Percentiles rank a stretch among this genome's conserved stretches.
Evolutionary conservation across 2,329 filamentous ascomycete species (phyloP).

Genomic region (Xylaria digitata): DNA sequence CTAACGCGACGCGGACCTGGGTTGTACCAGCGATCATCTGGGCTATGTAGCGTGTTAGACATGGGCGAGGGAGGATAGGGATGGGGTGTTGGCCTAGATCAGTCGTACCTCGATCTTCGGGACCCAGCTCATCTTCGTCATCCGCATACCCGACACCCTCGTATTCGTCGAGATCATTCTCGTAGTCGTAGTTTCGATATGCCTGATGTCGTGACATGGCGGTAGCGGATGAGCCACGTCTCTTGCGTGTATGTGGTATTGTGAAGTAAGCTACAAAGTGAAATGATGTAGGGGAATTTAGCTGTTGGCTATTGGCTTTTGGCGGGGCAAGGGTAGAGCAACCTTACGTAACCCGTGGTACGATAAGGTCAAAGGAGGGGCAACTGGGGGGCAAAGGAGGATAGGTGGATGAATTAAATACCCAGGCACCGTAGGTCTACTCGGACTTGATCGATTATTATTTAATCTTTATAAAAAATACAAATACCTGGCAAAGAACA

Average conservation of each 20-base stretch:
- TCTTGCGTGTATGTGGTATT: neutral
- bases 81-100: neutral
- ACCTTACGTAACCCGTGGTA: neutral
- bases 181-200: slow-evolving; percentile 62
- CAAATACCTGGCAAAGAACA: too few species aligned
- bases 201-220: slow-evolving; percentile 61
- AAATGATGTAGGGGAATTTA: neutral
- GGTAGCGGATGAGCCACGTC: neutral
- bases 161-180: slow-evolving; percentile 64
- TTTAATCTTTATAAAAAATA: too few species aligned
- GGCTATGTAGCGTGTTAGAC: slow-evolving; percentile 40
- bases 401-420: too few species aligned
- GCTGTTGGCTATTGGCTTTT: neutral
- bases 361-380: neutral
- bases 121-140: slow-evolving; percentile 58
- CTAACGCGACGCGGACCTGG: slow-evolving; percentile 74
- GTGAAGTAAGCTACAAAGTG: neutral
- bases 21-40: slow-evolving; percentile 72
- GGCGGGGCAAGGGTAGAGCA: neutral
- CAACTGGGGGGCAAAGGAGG: neutral
- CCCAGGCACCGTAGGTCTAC: too few species aligned
- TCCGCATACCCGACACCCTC: slow-evolving; percentile 57
- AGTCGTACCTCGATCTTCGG: slow-evolving; percentile 49
- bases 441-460: too few species aligned
- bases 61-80: slow-evolving; percentile 1